Base-by-base conservation (phyloP, 306 rosid species). In the Fragaria iinumae region DNA sequence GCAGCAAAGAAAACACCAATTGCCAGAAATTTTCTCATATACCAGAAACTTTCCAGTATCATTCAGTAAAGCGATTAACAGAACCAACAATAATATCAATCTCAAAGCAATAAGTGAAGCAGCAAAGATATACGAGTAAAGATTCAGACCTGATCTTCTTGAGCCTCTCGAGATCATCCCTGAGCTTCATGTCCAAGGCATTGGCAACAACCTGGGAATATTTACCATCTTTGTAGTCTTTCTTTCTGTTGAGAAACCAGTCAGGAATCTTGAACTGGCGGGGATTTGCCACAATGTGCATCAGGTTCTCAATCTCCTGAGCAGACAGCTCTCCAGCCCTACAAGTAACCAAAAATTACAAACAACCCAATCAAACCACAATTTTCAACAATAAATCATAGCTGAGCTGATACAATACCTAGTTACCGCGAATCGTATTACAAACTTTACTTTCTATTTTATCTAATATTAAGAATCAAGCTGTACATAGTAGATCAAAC, bases 161-260 rank as follows among this genome's bases (percentile, higher is more conserved):
- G 90, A 91, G 80, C n/a, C 97, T 86, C 88, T 91, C 97, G 44
- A 91, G 89, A 76, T 91, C 93, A 76, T 91, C 97, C 85, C 97
- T 89, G 48, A 89, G 90, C 84, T 91, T 91, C 97, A 91, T 91
- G 77, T 91, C 97, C 82, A 91, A 69, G 4, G 92, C 92, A 74
- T 91, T 91, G 36, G 96, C 89, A 14, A 88, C 90, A 17, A 88
- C 91, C 82, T 90, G 96, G 0, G 96, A 88, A 56, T 87, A 88
- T 63, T 87, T 90, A 0, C 96, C 96, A 41, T 90, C 96, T 87
- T 88, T 88, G 81, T 90, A 88, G 50, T 90, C 96, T 89, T 90
- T 90, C 86, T 90, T 89, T 65, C 96, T 88, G 62, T 90, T 88
- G 76, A 90, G 79, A 62, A 90, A 90, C 96, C 96, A 90, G 79